Conservation (phyloP, 2,329 filamentous ascomycete genomes). For the Trichophyton schoenleinii region DNA sequence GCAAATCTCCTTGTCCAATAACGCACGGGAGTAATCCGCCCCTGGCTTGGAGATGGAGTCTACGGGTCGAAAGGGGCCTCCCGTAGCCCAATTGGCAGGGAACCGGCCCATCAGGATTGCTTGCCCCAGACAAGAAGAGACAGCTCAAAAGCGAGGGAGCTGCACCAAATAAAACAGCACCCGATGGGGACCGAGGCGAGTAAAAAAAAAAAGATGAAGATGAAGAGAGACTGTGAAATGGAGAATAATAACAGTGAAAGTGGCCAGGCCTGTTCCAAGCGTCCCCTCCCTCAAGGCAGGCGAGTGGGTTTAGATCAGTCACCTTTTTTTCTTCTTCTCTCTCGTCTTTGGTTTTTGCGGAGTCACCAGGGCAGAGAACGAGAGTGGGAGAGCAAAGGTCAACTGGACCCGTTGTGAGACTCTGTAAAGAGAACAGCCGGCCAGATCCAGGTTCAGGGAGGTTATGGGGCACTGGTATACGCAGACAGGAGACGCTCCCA, state of each 20-base stretch:
- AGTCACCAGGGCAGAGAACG: not conserved
- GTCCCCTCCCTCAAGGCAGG: not conserved
- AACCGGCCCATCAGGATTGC: not conserved
- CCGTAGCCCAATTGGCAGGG: constrained; percentile 1
- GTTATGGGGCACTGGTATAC: not conserved
- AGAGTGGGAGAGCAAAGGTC: not conserved
- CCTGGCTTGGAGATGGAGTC: not conserved
- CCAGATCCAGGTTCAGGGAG: constrained; percentile 2
- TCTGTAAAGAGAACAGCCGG: not conserved
- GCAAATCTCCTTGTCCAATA: constrained; percentile 2
- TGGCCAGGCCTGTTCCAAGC: not conserved
- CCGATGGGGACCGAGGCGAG: not conserved
- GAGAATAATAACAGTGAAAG: not conserved
- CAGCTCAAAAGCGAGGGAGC: not conserved
- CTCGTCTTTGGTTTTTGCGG: not conserved
- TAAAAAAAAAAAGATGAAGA: too few relatives aligned
- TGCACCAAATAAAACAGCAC: not conserved
- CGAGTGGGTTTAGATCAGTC: constrained; percentile 1
- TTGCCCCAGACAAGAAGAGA: not conserved
- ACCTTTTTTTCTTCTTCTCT: not conserved
- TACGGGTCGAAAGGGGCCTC: constrained; percentile 2
- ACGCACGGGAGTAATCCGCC: constrained; percentile 1
- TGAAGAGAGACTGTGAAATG: not conserved
- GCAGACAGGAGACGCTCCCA: not conserved
- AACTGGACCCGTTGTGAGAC: constrained; percentile 1